Evolutionary conservation across 2,329 filamentous ascomycete species (phyloP).

Genomic region (Aotearoamyces nothofagi): DNA sequence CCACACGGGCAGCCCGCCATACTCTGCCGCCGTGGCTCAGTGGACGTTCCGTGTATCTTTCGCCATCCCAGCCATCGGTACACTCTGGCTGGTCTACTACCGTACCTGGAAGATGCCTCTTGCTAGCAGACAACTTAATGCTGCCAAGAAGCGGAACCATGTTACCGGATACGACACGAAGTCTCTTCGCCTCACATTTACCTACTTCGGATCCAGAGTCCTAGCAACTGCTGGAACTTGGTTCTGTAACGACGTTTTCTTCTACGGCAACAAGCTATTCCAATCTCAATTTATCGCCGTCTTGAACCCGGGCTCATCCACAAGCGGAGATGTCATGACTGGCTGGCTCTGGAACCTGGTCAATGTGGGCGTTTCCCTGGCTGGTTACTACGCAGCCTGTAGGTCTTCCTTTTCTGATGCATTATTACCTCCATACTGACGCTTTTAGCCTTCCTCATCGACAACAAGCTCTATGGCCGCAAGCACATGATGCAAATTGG

Average conservation of each 20-base stretch:
- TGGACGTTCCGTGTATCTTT: conserved; percentile 90
- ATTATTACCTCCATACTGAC: conserved; percentile 8
- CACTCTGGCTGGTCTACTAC: conserved; percentile 91
- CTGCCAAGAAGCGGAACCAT: conserved; percentile 71
- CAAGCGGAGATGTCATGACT: no score
- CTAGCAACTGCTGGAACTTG: conserved; percentile 77
- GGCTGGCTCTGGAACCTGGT: conserved; percentile 86
- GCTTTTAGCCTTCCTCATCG: conserved; percentile 53
- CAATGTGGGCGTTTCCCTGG: conserved; percentile 76
- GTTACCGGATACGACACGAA: conserved; percentile 89
- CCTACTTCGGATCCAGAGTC: conserved; percentile 73
- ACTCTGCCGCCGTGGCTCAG: conserved; percentile 63
- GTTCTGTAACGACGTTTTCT: conserved; percentile 97
- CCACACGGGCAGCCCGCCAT: conserved; percentile 46
- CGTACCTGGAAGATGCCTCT: conserved; percentile 89
- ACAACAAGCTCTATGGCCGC: conserved; percentile 92
- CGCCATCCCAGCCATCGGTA: conserved; percentile 78
- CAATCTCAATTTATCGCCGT: conserved; percentile 80
- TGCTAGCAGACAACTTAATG: conserved; percentile 66
- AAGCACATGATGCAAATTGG: conserved; percentile 94
- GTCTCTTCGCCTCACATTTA: conserved; percentile 64
- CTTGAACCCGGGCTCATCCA: conserved; percentile 48
- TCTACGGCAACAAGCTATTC: conserved; percentile 98
- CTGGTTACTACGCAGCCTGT: conserved; percentile 77
- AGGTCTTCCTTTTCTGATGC: conserved; percentile 13